Evolutionary conservation across 208 protist species (phyloP).

Genomic region (Leishmania tropica): DNA sequence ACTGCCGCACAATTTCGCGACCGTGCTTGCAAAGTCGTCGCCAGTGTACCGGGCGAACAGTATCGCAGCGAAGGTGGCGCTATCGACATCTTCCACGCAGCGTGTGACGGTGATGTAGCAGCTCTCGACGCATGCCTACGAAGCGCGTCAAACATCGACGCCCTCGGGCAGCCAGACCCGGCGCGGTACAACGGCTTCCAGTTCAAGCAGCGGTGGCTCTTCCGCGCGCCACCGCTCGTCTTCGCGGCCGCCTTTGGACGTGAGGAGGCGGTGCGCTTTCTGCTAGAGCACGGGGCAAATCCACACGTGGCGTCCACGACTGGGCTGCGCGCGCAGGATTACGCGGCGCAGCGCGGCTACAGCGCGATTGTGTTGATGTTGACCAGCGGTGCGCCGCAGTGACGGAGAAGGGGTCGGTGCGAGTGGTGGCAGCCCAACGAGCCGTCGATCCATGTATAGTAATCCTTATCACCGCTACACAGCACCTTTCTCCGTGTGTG

Average conservation of each 20-base stretch:
- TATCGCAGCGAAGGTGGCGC: background rate
- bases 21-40: constrained; percentile 26
- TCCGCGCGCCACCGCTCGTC: constrained; percentile 69
- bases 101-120: constrained; percentile 74
- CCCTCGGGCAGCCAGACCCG: constrained; percentile 68
- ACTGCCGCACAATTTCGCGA: constrained; percentile 21
- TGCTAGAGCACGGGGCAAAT: constrained; percentile 67
- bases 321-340: constrained; percentile 64
- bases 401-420: background rate
- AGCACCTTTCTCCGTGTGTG: background rate
- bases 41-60: background rate
- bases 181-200: constrained; percentile 59
- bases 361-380: constrained; percentile 54
- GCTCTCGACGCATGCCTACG: constrained; percentile 40
- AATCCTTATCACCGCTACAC: background rate
- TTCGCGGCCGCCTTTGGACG: constrained; percentile 79
- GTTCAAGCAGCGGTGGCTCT: constrained; percentile 79
- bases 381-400: background rate
- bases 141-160: constrained; percentile 44
- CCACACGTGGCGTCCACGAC: constrained; percentile 47
- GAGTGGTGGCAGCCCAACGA: background rate
- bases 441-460: constrained; percentile 2
- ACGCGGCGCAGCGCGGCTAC: constrained; percentile 76
- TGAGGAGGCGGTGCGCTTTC: constrained; percentile 69
- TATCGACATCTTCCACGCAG: constrained; percentile 71